Evolutionary conservation across 352 stramenopile genomes (phyloP), one percentile per base, ranked within the genome.

Genomic region (Pythium sp.): DNA sequence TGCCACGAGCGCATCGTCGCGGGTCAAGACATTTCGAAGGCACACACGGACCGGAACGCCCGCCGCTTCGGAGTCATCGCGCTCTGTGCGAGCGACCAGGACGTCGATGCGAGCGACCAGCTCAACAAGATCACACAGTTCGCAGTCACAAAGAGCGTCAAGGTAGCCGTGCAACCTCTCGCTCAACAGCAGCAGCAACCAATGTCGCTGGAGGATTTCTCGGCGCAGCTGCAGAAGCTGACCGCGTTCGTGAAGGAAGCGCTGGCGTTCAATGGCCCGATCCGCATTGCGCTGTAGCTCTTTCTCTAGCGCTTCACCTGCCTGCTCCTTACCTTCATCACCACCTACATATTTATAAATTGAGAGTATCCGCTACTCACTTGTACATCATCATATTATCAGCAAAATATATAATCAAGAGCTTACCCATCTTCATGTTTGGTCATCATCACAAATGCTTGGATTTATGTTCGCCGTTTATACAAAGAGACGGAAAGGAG

Each of bases 141-240:
- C 57, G 78, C 75, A 0, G 66, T 85, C 12, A 67, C 84, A 14
- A 89, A 84, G 67, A 70, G 69, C 28, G 57, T 84, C 58, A 71
- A 75, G 24, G 67, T 76, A 43, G 41, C 51, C 34, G 22, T 22
- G 59, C 26, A 36, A 58, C 24, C 62, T 12, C 43, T 22, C 6
- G 43, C 15, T n/a, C 15, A 47, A n/a, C 5, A 20, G 41, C 41
- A n/a, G 6, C 26, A 60, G 61, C 30, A 53, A 56, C 30, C 64
- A 54, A 41, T 68, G 49, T 57, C 69, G 22, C 63, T 82, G 0
- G 78, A 82, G 26, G 49, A 62, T 1, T 85, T 87, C 64, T 65
- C 78, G 38, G 60, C 56, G 0, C 79, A 82, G 36, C 69, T 87
- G 8, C 58, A 78, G 58, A 61, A 47, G 30, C 36, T 87, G 1